phyloP scores from a whole-genome alignment of 208 protist genomes.

The Balamuthia mandrillaris region DNA sequence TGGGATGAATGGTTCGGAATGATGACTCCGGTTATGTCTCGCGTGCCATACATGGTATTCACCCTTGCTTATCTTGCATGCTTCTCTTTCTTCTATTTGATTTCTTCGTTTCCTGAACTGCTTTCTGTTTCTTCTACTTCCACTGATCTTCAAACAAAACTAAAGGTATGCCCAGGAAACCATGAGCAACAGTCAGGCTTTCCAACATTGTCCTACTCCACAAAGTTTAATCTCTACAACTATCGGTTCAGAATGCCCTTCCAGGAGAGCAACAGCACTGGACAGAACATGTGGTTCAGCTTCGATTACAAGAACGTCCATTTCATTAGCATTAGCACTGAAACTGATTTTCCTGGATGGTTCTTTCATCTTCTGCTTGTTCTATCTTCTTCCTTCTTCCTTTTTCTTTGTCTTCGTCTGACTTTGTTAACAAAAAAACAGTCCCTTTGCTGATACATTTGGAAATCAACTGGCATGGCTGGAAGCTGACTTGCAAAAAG shows the following conservation, averaged over 20 bases:
- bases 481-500: not conserved
- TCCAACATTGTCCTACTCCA: not conserved
- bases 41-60: constrained; percentile 34
- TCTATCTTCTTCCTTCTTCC: not conserved
- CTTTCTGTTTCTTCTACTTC: not conserved
- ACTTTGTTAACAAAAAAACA: not conserved
- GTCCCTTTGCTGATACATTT: not conserved
- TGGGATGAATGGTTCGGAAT: constrained; percentile 18
- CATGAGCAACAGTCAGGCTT: constrained; percentile 16
- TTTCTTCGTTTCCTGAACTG: not conserved
- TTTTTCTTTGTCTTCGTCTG: not conserved
- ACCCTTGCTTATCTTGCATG: not conserved
- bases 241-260: not conserved
- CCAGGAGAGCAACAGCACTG: not conserved
- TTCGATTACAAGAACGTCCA: constrained; percentile 19
- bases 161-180: not conserved
- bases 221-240: constrained; percentile 38
- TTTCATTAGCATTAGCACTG: constrained; percentile 25
- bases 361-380: not conserved
- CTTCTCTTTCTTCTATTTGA: not conserved
- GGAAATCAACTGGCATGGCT: constrained; percentile 30
- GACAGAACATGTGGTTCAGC: constrained; percentile 7
- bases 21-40: not conserved
- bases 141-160: not conserved
- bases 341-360: constrained; percentile 30